phyloP scores from a whole-genome alignment of 2,329 filamentous ascomycete species.

The Pseudonectria foliicola region DNA sequence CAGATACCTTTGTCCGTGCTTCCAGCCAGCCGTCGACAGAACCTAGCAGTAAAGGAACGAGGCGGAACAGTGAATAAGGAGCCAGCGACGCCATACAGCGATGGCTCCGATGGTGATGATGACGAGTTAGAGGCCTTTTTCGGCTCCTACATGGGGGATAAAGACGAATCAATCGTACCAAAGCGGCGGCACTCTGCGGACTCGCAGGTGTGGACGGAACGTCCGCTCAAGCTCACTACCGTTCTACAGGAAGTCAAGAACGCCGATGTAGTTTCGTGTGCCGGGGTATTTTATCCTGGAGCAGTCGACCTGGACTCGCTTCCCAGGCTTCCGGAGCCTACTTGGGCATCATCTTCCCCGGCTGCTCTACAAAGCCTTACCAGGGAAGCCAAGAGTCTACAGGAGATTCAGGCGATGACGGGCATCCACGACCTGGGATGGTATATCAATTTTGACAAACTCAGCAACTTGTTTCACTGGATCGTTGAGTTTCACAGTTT shows the following conservation, averaged over 20 bases:
- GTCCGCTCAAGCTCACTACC: constrained; percentile 10
- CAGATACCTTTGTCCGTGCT: constrained; percentile 23
- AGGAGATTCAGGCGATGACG: constrained; percentile 55
- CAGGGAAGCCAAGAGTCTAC: constrained; percentile 53
- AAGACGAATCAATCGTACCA: constrained; percentile 5
- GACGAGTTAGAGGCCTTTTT: constrained; percentile 16
- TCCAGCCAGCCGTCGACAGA: constrained; percentile 12
- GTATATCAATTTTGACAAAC: constrained; percentile 63
- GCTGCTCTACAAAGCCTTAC: constrained; percentile 19
- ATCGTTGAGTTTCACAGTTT: constrained; percentile 86
- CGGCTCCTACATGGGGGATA: constrained; percentile 13
- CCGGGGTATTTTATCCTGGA: constrained; percentile 55
- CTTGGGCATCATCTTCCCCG: constrained; percentile 23
- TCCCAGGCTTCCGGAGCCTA: constrained; percentile 46
- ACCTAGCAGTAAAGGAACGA: constrained; percentile 1
- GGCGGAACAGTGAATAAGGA: not conserved
- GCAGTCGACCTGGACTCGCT: constrained; percentile 54
- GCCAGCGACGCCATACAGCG: constrained; percentile 1
- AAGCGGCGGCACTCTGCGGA: constrained; percentile 14
- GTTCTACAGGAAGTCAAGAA: constrained; percentile 7
- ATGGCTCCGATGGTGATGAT: constrained; percentile 9
- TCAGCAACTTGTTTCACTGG: constrained; percentile 82
- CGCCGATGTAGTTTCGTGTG: not conserved
- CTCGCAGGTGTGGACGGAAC: constrained; percentile 11
- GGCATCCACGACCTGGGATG: constrained; percentile 67